Conservation (phyloP, 2,329 filamentous ascomycete species). For the Colletotrichum sp. region DNA sequence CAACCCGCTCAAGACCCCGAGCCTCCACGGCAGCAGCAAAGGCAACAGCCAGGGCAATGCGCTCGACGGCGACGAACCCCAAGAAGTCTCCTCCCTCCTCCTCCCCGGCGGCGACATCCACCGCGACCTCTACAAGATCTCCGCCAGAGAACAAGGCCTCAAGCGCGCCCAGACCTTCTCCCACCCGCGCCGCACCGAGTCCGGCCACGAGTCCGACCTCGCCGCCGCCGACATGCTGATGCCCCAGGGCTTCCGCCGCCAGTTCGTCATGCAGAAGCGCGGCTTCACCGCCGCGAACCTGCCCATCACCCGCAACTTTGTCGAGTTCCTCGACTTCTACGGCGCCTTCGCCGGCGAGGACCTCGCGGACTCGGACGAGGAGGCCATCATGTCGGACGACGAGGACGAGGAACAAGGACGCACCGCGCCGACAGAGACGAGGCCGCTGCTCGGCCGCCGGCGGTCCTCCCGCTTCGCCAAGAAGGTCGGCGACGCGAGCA, state of each 20-base stretch:
- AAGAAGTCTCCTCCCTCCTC: constrained; percentile 68
- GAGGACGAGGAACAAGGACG: constrained; percentile 48
- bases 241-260: constrained; percentile 48
- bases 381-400: constrained; percentile 53
- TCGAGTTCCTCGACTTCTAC: constrained; percentile 78
- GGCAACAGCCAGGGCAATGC: not conserved
- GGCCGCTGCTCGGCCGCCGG: constrained; percentile 65
- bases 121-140: constrained; percentile 77
- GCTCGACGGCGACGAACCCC: constrained; percentile 26
- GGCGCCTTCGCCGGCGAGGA: constrained; percentile 81
- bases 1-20: not conserved
- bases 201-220: constrained; percentile 22
- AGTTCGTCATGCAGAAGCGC: constrained; percentile 44
- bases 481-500: constrained; percentile 65
- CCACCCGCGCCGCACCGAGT: constrained; percentile 39
- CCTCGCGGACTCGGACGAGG: constrained; percentile 63
- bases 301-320: constrained; percentile 72
- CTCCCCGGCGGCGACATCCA: constrained; percentile 81
- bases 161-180: constrained; percentile 73
- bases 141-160: constrained; percentile 56
- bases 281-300: constrained; percentile 27
- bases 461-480: constrained; percentile 50
- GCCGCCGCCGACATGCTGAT: constrained; percentile 21
- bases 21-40: constrained; percentile 20
- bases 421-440: constrained; percentile 49